These are phyloP conservation scores for Parascedosporium putredinis DNA, from an alignment of 2,329 filamentous ascomycete species.

Conservation along the genomic window DNA sequence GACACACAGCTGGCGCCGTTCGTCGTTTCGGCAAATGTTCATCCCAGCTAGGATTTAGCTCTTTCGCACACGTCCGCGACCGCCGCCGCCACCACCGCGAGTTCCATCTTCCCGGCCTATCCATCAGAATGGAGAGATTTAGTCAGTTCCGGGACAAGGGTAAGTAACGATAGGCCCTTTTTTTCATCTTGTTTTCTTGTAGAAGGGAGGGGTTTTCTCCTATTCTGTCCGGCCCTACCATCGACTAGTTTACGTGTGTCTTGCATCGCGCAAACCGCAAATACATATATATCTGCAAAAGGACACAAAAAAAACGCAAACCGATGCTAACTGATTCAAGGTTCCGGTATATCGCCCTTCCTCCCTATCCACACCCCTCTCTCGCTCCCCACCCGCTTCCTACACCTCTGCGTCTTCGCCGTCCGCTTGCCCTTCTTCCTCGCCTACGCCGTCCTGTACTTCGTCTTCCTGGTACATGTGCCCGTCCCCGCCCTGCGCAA, in stretches of 20 bases:
- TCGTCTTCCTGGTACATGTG: slow-evolving; percentile 72
- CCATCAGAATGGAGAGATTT: slow-evolving; percentile 72
- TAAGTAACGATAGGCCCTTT: slow-evolving; percentile 31
- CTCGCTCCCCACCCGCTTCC: slow-evolving; percentile 49
- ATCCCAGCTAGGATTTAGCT: no score
- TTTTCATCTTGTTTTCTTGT: no score
- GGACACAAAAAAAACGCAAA: background rate
- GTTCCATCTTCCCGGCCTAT: background rate
- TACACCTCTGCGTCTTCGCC: slow-evolving; percentile 65
- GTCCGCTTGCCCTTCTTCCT: slow-evolving; percentile 72
- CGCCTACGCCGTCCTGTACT: slow-evolving; percentile 58
- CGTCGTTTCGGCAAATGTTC: no score
- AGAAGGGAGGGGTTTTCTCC: no score
- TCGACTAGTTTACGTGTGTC: no score
- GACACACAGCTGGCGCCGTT: no score
- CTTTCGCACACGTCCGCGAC: no score
- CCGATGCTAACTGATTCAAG: no score
- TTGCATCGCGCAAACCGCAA: no score
- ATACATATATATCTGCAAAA: no score
- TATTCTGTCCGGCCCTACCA: no score
- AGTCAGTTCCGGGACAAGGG: slow-evolving; percentile 88
- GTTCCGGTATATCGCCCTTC: slow-evolving; percentile 93
- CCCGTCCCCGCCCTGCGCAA: slow-evolving; percentile 63
- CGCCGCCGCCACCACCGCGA: no score
- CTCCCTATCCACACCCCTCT: slow-evolving; percentile 65